phyloP scores from a whole-genome alignment of 2,329 filamentous ascomycete genomes.

The Botrytis elliptica region DNA sequence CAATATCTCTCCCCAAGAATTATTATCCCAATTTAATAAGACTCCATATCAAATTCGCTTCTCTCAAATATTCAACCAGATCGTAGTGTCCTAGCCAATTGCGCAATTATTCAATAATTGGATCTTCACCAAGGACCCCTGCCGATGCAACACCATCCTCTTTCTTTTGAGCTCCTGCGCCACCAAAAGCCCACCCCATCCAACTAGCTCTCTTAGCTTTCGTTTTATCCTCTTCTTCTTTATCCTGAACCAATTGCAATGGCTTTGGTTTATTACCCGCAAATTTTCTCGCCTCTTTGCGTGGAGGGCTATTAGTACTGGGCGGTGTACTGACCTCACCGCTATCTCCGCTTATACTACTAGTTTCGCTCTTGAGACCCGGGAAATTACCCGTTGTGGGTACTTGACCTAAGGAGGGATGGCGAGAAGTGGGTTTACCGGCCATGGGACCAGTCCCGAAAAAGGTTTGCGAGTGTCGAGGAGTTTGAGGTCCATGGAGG shows the following conservation, averaged over 20 bases:
- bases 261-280: conserved; percentile 77
- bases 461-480: conserved; percentile 63
- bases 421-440: conserved; percentile 54
- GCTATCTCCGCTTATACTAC: conserved; percentile 59
- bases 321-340: conserved; percentile 56
- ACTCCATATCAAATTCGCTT: conserved; percentile 1
- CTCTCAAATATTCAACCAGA: background rate
- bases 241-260: conserved; percentile 81
- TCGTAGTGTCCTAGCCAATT: background rate
- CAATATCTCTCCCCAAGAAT: background rate
- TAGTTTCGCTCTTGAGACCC: conserved; percentile 54
- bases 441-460: conserved; percentile 53
- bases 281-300: conserved; percentile 58
- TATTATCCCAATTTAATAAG: background rate
- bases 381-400: conserved; percentile 64
- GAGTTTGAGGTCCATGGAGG: conserved; percentile 51
- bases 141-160: conserved; percentile 2
- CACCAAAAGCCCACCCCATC: conserved; percentile 56
- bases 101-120: conserved; percentile 20
- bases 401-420: conserved; percentile 50
- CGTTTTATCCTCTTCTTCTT: conserved; percentile 46
- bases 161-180: conserved; percentile 14
- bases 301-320: conserved; percentile 51
- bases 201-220: conserved; percentile 62
- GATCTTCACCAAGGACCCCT: conserved; percentile 9